Base-by-base conservation (phyloP, 345 rosid genomes). In the Limnanthes douglasii region DNA sequence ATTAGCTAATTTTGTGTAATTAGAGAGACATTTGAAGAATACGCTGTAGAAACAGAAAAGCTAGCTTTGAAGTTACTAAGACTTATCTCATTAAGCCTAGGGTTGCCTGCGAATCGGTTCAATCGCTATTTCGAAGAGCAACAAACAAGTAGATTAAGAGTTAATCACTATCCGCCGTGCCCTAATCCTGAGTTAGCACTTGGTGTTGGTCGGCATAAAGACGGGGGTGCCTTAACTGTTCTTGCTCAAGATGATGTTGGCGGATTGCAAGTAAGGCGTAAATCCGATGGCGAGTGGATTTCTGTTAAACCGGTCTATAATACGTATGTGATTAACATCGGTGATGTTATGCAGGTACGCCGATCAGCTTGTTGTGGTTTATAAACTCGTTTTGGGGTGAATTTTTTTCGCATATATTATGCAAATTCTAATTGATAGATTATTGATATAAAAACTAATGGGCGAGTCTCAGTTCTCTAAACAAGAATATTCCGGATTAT, bases 201-300 rank as follows among this genome's bases (percentile, higher is more conserved):
- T 8, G 97, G 97, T 2, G 81, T 78, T 5, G 95, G 97, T 8
- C 62, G 69, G 2, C 97, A 88, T 70, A 76, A 76, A 54, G 97
- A 88, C 25, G 73, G 62, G 1, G 79, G 81, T 21, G 86, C 86
- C 40, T 39, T 83, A 15, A 83, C 95, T 0, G 59, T 83, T 8
- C 64, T 83, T 17, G 63, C 76, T 15, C 95, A 88, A 39, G 97
- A 88, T 46, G 54, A 61, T 5, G 93, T 88, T 5, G 93, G 90
- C 21, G 97, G 97, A 4, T 56, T 88, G 6, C 68, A 88, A 61
- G 69, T 88, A 5, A 55, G 57, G 39, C 59, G 74, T 34, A 75
- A 75, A 61, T 69, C 72, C 0, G 86, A 83, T 19, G 90, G 90
- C 5, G 66, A 56, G 34, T 88, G 97, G 97, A 42, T 78, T 37